Evolutionary conservation across 306 rosid species (phyloP), one percentile per base, ranked within the genome.

Genomic region (Prunus fruticosa): DNA sequence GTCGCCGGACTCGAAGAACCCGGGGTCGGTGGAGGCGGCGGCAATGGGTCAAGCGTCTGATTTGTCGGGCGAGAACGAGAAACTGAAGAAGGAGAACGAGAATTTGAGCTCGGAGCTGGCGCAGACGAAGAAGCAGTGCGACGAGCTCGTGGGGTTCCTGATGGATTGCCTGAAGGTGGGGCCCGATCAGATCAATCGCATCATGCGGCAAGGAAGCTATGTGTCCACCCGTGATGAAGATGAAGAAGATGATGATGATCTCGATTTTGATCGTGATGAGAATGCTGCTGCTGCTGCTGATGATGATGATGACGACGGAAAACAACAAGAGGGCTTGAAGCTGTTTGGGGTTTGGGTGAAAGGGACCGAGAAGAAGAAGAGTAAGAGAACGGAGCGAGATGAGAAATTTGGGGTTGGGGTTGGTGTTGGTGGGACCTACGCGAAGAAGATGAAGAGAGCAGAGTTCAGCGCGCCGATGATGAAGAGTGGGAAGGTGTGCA

Each of bases 331-430:
- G 18, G 83, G 86, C 79, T 63, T 96, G 91, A 92, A 91, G 81
- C 87, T 96, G 82, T 96, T 96, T 73, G 99, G 99, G 46, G 99
- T 96, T 72, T 92, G 93, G 99, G 79, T 96, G 74, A 88, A 86
- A 71, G 88, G 78, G 3, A 82, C 79, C 5, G 80, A 74, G 47
- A 77, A 77, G 22, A 72, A 47, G 32, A 65, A 49, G 73, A 87
- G 79, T 7, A 66, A 76, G 68, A 94, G 83, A 58, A 87, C 90
- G 74, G 82, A 3, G 12, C 85, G 89, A 3, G 86, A 88, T 0
- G 89, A 91, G 71, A 89, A 87, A 76, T 32, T 54, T 20, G 85
- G 69, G 20, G 88, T 82, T 61, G 79, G 86, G 67, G 83, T 20
- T 19, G 87, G 83, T 56, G 83, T 20, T 19, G 87, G 83, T 56